These are phyloP conservation scores for Goffeauzyma gilvescens DNA, from an alignment of 768 basidiomycete genomes.

Conservation along the genomic window DNA sequence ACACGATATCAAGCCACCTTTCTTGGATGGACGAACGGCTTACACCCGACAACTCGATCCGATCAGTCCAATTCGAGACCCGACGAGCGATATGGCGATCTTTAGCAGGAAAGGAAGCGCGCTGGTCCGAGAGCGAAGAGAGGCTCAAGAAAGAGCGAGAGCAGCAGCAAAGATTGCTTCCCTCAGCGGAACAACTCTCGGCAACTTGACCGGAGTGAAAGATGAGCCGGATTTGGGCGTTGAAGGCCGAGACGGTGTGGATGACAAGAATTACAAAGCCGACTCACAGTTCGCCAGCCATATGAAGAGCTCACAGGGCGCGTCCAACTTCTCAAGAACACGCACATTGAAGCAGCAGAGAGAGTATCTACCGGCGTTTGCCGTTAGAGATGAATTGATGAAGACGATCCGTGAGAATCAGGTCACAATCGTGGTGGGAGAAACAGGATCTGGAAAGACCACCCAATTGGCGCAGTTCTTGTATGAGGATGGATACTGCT, in stretches of 20 bases:
- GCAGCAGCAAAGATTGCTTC: constrained; percentile 88
- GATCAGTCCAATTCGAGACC: constrained; percentile 86
- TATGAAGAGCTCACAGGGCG: constrained; percentile 49
- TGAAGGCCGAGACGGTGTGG: constrained; percentile 37
- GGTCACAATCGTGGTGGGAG: constrained; percentile 91
- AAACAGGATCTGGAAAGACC: constrained; percentile 98
- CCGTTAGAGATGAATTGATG: constrained; percentile 82
- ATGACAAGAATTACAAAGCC: constrained; percentile 49
- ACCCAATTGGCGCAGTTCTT: constrained; percentile 89
- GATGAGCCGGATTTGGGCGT: constrained; percentile 74
- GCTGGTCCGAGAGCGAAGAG: constrained; percentile 84
- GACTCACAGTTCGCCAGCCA: constrained; percentile 97
- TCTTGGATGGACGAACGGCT: constrained; percentile 85
- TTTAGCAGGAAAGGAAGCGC: constrained; percentile 95
- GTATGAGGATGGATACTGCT: constrained; percentile 90
- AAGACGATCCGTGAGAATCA: constrained; percentile 81
- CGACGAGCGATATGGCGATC: constrained; percentile 80
- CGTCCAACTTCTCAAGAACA: constrained; percentile 60
- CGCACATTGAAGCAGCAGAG: constrained; percentile 83
- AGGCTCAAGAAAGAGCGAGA: constrained; percentile 81
- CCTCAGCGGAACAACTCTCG: constrained; percentile 78
- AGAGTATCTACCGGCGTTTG: constrained; percentile 93
- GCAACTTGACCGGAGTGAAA: constrained; percentile 92
- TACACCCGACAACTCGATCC: constrained; percentile 94
- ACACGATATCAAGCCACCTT: constrained; percentile 90